These are phyloP conservation scores for Excoecaria cochinchinensis DNA, from an alignment of 345 rosid species.

Conservation along the genomic window DNA sequence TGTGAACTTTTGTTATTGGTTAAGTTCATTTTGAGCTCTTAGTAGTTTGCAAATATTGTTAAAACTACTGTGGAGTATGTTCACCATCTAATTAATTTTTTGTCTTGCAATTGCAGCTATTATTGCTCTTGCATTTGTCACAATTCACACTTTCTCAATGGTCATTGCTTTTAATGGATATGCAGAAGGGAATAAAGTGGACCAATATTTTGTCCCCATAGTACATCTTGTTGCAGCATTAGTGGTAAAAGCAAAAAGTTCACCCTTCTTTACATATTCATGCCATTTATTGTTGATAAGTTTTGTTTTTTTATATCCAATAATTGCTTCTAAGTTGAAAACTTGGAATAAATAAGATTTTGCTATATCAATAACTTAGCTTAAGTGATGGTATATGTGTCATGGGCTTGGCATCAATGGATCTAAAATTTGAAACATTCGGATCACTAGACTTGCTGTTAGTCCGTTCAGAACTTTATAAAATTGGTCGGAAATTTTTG, in stretches of 20 bases:
- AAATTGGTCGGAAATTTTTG: not conserved
- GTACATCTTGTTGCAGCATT: conserved; percentile 86
- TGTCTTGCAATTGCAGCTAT: conserved; percentile 54
- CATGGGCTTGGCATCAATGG: not conserved
- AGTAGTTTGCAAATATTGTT: conserved; percentile 1
- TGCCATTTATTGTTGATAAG: not conserved
- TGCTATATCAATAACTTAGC: not conserved
- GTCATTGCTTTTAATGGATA: conserved; percentile 91
- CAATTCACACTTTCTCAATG: conserved; percentile 95
- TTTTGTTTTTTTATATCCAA: not conserved
- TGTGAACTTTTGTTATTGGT: not conserved
- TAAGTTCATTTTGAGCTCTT: conserved; percentile 14
- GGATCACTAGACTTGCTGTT: not conserved
- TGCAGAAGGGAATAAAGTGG: conserved; percentile 80
- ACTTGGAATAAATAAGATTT: not conserved
- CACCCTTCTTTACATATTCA: conserved; percentile 5
- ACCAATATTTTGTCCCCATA: conserved; percentile 73
- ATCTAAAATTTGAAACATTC: not conserved
- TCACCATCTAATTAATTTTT: conserved; percentile 18
- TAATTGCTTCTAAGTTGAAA: conserved; percentile 5
- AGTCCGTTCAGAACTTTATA: not conserved
- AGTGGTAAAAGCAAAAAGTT: conserved; percentile 48
- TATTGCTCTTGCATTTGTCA: conserved; percentile 85
- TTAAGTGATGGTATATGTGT: not conserved
- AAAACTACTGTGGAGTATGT: not conserved